Base-by-base conservation (phyloP, 805 yeast genomes). In the Candida lessepsii region DNA sequence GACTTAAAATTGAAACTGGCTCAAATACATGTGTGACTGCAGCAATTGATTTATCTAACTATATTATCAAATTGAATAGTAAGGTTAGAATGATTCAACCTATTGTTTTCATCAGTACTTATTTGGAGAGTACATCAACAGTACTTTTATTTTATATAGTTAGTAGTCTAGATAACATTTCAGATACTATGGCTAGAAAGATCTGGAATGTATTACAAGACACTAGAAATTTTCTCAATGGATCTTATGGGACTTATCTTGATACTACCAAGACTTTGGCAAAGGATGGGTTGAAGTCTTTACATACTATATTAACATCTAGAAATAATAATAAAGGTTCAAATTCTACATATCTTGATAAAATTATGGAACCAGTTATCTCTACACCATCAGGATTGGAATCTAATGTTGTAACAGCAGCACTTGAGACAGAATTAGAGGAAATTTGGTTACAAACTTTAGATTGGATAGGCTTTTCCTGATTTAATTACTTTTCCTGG, bases 161-260 rank as follows among this genome's bases (percentile, higher is more conserved):
- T 5, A 49, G 50, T 28, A 39, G 37, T 28, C 35, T 40, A 26
- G 39, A 35, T 5, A 27, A 41, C 13, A 47, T 51, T 17, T 25
- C 52, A 9, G 51, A 48, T 26, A 41, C 44, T 7, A 25, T 40
- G 17, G 52, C 51, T 10, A 33, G 38, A 14, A 40, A 35, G 10
- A 49, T 52, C 17, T 50, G 54, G 52, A 44, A 45, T 30, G 47
- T 47, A n/a, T 41, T 51, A 9, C 46, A 49, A 35, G 49, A 49
- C 29, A 51, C 54, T 6, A 45, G 49, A 19, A 27, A 33, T 5
- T 52, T 52, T 24, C 40, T 52, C 9, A 48, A 45, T 34, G 54
- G 54, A 2, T 48, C 48, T 2, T 43, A 46, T 13, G 53, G 54
- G 9, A 48, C 52, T 11, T 50, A 49, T 26, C 34, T 51, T 13